phyloP scores from a whole-genome alignment of 768 basidiomycete genomes.

The Lactarius akahatsu region DNA sequence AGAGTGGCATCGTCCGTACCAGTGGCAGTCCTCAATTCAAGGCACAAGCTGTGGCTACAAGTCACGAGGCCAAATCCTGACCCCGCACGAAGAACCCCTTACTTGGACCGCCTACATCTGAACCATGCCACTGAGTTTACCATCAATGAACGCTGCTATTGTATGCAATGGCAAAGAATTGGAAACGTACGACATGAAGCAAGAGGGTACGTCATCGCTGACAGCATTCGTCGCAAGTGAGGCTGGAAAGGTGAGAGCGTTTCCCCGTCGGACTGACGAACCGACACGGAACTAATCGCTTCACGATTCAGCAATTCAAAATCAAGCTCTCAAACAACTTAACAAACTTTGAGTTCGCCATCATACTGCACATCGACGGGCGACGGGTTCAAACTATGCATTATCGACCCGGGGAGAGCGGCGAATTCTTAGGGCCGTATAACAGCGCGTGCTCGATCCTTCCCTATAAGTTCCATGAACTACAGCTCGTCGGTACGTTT shows the following conservation, averaged over 20 bases:
- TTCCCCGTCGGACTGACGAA: neutral
- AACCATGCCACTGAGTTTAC: conserved; percentile 16
- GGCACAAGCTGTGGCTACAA: no score
- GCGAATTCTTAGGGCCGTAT: neutral
- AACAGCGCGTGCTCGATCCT: neutral
- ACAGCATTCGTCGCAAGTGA: conserved; percentile 16
- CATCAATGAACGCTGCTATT: neutral
- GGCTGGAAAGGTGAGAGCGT: conserved; percentile 17
- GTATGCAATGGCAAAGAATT: conserved; percentile 10
- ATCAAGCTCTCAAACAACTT: neutral
- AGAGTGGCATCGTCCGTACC: no score
- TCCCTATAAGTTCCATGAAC: conserved; percentile 16
- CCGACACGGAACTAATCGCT: neutral
- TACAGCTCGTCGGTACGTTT: conserved; percentile 4
- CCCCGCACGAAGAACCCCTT: no score
- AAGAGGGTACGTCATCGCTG: neutral
- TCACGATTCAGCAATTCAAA: conserved; percentile 7
- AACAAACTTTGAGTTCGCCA: neutral
- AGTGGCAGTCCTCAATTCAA: no score
- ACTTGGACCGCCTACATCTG: neutral
- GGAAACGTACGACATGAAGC: neutral
- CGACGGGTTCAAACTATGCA: neutral
- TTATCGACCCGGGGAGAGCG: neutral
- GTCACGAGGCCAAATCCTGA: no score
- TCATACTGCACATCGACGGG: neutral